These are phyloP conservation scores for Lachnum nothofagi DNA, from an alignment of 2,329 filamentous ascomycete species.

Conservation along the genomic window DNA sequence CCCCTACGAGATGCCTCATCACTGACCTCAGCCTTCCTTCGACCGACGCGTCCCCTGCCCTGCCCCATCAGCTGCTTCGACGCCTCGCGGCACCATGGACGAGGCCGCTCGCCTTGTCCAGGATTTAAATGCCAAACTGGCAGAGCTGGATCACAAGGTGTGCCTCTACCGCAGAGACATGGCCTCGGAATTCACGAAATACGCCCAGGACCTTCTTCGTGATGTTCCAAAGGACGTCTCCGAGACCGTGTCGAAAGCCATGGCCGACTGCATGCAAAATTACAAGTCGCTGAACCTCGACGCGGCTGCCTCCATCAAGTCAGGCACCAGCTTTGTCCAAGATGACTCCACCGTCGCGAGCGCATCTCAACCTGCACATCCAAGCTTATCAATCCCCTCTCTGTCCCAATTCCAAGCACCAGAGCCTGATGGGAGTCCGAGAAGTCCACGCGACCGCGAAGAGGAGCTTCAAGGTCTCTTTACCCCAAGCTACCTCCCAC, in stretches of 20 bases:
- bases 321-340: conserved; percentile 17
- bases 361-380: conserved; percentile 37
- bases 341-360: conserved; percentile 6
- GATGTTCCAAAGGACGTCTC: conserved; percentile 44
- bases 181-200: conserved; percentile 51
- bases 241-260: conserved; percentile 42
- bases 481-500: conserved; percentile 56
- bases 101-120: conserved; percentile 43
- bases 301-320: conserved; percentile 17
- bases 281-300: conserved; percentile 27
- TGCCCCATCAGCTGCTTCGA: no score
- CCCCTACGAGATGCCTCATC: no score
- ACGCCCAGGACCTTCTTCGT: conserved; percentile 47
- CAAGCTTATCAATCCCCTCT: not conserved
- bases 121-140: conserved; percentile 34
- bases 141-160: conserved; percentile 53
- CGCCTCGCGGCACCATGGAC: no score
- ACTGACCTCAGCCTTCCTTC: no score
- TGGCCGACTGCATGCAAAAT: conserved; percentile 29
- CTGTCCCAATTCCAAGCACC: not conserved
- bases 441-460: conserved; percentile 51
- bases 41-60: no score
- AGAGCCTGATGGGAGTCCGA: conserved; percentile 35
- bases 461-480: conserved; percentile 58
- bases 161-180: conserved; percentile 52